Percentiles rank a stretch among this genome's conserved stretches.
These are phyloP conservation scores for Candida maltosa DNA, from an alignment of 805 yeast species.

Conservation along the genomic window DNA sequence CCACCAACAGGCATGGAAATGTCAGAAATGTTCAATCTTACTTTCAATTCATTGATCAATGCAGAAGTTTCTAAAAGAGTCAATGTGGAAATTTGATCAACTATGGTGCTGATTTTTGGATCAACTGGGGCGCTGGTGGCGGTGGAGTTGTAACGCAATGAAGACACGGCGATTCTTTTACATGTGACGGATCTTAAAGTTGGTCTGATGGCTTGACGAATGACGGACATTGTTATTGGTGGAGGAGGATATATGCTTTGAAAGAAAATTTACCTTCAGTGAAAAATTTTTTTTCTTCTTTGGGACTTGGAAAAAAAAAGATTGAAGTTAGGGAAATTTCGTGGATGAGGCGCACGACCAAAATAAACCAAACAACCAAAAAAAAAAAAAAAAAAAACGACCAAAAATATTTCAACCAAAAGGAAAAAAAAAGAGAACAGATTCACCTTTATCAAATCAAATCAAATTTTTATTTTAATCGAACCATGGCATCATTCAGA, in stretches of 20 bases:
- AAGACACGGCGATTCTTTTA: conserved; percentile 19
- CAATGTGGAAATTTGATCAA: conserved; percentile 84
- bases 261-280: too few species aligned
- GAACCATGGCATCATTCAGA: conserved; percentile 86
- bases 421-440: neutral
- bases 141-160: conserved; percentile 49
- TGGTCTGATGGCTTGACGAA: conserved; percentile 38
- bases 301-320: too few species aligned
- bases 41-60: conserved; percentile 74
- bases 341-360: conserved; percentile 5
- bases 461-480: neutral
- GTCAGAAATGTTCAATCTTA: conserved; percentile 88
- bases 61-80: conserved; percentile 93
- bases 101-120: conserved; percentile 85
- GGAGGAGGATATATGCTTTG: too few species aligned
- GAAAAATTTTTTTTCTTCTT: too few species aligned
- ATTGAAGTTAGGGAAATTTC: too few species aligned
- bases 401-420: neutral
- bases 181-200: conserved; percentile 27
- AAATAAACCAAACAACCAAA: neutral
- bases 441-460: neutral
- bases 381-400: conserved; percentile 3
- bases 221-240: too few species aligned
- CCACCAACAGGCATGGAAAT: conserved; percentile 20
- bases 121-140: conserved; percentile 57